Percentiles rank a stretch among this genome's conserved stretches.
These are phyloP conservation scores for Staphylotrichum tortipilum DNA, from an alignment of 495 filamentous ascomycete genomes.

Conservation along the genomic window DNA sequence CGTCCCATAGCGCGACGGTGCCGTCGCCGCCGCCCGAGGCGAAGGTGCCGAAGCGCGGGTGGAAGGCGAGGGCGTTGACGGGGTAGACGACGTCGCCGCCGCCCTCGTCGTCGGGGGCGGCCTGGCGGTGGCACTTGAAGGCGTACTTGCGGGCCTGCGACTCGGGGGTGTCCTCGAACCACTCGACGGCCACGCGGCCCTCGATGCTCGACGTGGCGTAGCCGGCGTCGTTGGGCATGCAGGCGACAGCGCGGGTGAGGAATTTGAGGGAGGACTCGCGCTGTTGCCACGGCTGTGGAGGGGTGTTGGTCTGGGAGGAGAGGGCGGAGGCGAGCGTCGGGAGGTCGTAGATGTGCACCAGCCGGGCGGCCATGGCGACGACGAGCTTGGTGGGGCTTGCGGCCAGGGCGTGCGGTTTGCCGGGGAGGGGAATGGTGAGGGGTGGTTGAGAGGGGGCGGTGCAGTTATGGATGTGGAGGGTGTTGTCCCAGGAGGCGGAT, in stretches of 20 bases:
- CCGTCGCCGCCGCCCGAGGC: constrained; percentile 90
- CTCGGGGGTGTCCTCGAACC: constrained; percentile 81
- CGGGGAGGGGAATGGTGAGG: constrained; percentile 58
- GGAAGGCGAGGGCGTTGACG: constrained; percentile 88
- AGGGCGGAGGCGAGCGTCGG: constrained; percentile 51
- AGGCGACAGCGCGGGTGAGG: constrained; percentile 86
- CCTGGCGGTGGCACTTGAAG: constrained; percentile 93
- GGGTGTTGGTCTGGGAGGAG: constrained; percentile 32
- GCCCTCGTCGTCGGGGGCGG: constrained; percentile 34
- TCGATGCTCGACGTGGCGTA: constrained; percentile 88
- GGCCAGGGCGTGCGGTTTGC: constrained; percentile 81
- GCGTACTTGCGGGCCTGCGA: constrained; percentile 91
- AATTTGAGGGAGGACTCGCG: constrained; percentile 90
- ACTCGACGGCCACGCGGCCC: constrained; percentile 89
- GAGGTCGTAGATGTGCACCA: constrained; percentile 88
- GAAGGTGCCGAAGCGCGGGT: constrained; percentile 85
- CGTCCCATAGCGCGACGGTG: constrained; percentile 93
- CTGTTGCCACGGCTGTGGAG: constrained; percentile 75
- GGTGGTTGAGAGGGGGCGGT: constrained; percentile 30
- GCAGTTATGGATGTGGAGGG: constrained; percentile 72
- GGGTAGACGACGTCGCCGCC: constrained; percentile 88
- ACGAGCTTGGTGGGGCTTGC: constrained; percentile 75
- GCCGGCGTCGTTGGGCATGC: constrained; percentile 91
- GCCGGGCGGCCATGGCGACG: constrained; percentile 89
- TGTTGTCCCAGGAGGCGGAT: constrained; percentile 88